phyloP scores from a whole-genome alignment of 208 protist genomes.

The Lotmaria passim region DNA sequence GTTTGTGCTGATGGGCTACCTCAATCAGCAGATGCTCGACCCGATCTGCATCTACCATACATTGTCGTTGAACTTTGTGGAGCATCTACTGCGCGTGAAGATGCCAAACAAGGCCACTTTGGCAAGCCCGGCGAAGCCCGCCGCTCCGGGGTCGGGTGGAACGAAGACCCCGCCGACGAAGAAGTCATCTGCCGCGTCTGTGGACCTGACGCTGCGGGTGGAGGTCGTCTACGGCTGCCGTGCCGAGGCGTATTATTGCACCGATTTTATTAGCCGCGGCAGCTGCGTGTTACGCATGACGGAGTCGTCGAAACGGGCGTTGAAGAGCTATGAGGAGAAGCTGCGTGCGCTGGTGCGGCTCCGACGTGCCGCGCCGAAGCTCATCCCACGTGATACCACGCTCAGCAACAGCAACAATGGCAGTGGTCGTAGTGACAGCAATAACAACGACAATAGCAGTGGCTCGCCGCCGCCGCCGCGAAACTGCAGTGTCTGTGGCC shows the following conservation, averaged over 20 bases:
- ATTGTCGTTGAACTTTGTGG: constrained; percentile 73
- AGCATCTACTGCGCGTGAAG: constrained; percentile 66
- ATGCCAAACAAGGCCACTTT: constrained; percentile 7
- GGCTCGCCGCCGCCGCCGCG: constrained; percentile 21
- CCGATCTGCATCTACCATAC: constrained; percentile 59
- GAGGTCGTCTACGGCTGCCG: constrained; percentile 87
- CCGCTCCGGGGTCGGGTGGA: neutral
- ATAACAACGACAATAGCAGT: neutral
- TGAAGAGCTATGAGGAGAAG: constrained; percentile 69
- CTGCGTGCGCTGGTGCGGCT: constrained; percentile 53
- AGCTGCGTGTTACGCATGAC: constrained; percentile 51
- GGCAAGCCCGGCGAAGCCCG: neutral
- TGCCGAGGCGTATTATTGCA: constrained; percentile 75
- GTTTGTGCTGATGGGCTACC: constrained; percentile 68
- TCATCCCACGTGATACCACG: constrained; percentile 44
- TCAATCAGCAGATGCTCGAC: constrained; percentile 59
- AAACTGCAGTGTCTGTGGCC: constrained; percentile 54
- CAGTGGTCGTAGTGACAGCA: neutral
- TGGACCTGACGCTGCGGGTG: constrained; percentile 51
- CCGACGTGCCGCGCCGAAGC: constrained; percentile 35
- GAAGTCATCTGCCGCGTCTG: neutral
- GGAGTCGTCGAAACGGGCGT: constrained; percentile 39
- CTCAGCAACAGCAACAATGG: neutral
- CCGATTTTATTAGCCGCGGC: constrained; percentile 72
- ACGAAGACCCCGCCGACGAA: neutral